phyloP scores from a whole-genome alignment of 2,329 filamentous ascomycete species.

The Leptographium procerum region DNA sequence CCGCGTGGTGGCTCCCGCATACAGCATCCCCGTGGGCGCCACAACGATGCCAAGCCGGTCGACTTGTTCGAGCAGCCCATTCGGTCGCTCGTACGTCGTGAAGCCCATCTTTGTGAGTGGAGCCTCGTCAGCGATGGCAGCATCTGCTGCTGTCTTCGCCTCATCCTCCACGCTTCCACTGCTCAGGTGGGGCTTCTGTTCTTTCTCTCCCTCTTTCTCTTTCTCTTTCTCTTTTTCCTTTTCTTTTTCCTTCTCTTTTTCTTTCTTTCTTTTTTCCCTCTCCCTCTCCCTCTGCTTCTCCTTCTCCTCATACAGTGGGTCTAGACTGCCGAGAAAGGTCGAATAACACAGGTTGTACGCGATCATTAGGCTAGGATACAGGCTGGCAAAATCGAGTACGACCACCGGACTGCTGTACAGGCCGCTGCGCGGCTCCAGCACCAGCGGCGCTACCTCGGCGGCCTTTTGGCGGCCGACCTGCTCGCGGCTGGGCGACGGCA shows the following conservation, averaged over 20 bases:
- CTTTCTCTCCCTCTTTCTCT: not conserved
- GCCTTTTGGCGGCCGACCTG: constrained; percentile 93
- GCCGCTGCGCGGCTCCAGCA: constrained; percentile 93
- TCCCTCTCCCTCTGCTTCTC: not conserved
- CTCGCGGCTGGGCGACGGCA: constrained; percentile 80
- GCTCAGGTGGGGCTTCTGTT: not conserved
- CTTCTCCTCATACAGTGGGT: constrained; percentile 8
- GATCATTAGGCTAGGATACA: constrained; percentile 98
- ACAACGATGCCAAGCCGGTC: constrained; percentile 80
- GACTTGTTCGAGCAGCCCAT: constrained; percentile 62
- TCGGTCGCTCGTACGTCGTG: constrained; percentile 68
- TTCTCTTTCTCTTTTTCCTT: not conserved
- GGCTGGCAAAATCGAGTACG: constrained; percentile 88
- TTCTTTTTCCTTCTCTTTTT: not conserved
- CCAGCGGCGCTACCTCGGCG: constrained; percentile 82
- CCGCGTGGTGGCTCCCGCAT: constrained; percentile 70
- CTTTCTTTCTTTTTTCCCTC: not conserved
- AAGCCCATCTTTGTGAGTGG: constrained; percentile 81
- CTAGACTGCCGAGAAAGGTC: constrained; percentile 77
- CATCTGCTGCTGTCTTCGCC: not conserved
- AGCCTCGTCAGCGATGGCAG: no score
- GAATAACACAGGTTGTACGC: constrained; percentile 99
- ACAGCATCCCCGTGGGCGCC: constrained; percentile 94
- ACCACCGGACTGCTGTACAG: constrained; percentile 86
- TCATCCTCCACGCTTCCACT: not conserved